Evolutionary conservation across 139 green algal species (phyloP), one percentile per base, ranked within the genome.

Genomic region (Volvox africanus): DNA sequence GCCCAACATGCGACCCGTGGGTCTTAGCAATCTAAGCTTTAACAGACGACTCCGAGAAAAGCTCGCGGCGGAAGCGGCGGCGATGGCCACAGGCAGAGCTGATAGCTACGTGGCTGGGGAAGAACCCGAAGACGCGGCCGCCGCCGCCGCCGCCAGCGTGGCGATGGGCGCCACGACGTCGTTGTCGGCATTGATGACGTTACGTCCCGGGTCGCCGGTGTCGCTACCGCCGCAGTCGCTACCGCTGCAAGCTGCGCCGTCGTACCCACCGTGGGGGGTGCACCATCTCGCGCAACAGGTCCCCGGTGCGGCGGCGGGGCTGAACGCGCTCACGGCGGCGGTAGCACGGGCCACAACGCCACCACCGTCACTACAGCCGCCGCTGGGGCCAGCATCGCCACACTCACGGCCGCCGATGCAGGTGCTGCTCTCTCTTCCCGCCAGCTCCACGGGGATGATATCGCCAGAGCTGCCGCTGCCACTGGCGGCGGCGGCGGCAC

Each of bases 321-420:
- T 87, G n/a, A 87, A 16, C 81, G 81, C 81, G 30, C 61, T 87
- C n/a, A 77, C 81, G n/a, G 65, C 61, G 24, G 82, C 62, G 24
- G 82, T 78, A 3, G 82, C 21, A 22, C 33, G 82, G 20, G 82
- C 62, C 21, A 78, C 82, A 32, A 88, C 80, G 24, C 80, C 80
- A 16, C 80, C 50, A 44, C 80, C 50, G 80, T n/a, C 50, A 44
- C 24, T 55, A 55, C 12, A 50, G 44, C 28, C 80, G n/a, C 81
- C 61, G 61, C 13, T 80, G 22, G 67, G 22, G 24, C 83, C 83
- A 22, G 16, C 83, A 35, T 88, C 82, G 32, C 82, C 82, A 6
- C 19, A 32, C 0, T 3, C 9, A 6, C 32, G 22, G 61, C 67
- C 83, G 67, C 83, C 83, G 33, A 65, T 24, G 35, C 67, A 28